Percentiles rank a stretch among this genome's conserved stretches.
These are phyloP conservation scores for Parastagonospora nodorum DNA, from an alignment of 2,329 filamentous ascomycete species.

Conservation along the genomic window DNA sequence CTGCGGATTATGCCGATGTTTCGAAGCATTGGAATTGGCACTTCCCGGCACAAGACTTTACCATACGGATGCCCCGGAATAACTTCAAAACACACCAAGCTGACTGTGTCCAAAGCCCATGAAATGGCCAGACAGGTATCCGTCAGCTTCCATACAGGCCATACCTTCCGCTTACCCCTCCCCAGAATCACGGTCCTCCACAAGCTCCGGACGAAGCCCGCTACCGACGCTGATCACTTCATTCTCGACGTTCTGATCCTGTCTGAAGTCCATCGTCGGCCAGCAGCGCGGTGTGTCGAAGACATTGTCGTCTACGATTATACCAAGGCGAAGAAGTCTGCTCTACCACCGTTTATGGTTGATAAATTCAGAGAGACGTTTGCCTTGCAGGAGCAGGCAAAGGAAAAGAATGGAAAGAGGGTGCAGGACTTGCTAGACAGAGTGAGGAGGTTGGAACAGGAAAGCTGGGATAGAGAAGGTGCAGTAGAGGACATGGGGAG, in stretches of 20 bases:
- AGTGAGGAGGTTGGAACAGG: slow-evolving; percentile 67
- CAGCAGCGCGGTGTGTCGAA: slow-evolving; percentile 76
- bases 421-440: slow-evolving; percentile 57
- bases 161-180: background rate
- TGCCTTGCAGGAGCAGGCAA: slow-evolving; percentile 65
- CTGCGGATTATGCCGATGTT: too few species aligned
- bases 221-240: slow-evolving; percentile 59
- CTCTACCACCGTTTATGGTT: slow-evolving; percentile 65
- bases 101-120: slow-evolving; percentile 60
- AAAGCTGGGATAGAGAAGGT: slow-evolving; percentile 73
- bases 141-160: background rate
- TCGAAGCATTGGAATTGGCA: too few species aligned
- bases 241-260: slow-evolving; percentile 68
- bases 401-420: slow-evolving; percentile 56
- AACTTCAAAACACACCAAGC: background rate
- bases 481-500: slow-evolving; percentile 70
- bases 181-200: slow-evolving; percentile 78
- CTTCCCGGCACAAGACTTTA: background rate
- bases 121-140: slow-evolving; percentile 71
- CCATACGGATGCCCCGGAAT: slow-evolving; percentile 2
- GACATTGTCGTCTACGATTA: slow-evolving; percentile 84
- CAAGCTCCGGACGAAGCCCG: slow-evolving; percentile 66
- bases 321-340: slow-evolving; percentile 59
- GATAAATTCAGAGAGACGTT: slow-evolving; percentile 65
- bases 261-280: slow-evolving; percentile 74